Conservation (phyloP, 2,329 filamentous ascomycete species). For the Aureobasidium sp. region DNA sequence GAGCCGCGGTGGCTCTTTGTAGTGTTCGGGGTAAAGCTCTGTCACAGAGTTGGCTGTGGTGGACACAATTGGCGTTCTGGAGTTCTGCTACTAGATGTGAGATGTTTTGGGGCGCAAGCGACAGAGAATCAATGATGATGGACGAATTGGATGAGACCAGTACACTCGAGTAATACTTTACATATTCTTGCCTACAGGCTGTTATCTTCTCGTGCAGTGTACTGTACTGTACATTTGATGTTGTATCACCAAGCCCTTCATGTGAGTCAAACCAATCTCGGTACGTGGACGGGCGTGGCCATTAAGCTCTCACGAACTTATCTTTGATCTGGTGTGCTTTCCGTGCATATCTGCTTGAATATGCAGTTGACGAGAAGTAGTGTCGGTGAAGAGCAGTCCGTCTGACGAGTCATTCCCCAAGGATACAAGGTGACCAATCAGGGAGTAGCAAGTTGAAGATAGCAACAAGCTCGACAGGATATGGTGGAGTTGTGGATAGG, state of each 20-base stretch:
- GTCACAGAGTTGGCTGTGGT: neutral
- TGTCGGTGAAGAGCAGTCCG: neutral
- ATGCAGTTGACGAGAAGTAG: neutral
- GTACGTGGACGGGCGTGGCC: neutral
- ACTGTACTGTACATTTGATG: neutral
- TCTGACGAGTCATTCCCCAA: neutral
- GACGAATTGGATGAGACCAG: constrained; percentile 4
- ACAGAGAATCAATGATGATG: constrained; percentile 2
- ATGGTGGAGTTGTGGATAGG: constrained; percentile 2
- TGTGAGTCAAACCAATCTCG: neutral
- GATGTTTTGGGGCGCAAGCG: constrained; percentile 2
- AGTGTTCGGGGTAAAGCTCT: neutral
- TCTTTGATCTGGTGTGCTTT: neutral
- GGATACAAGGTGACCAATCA: neutral
- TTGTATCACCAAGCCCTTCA: neutral
- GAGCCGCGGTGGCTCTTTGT: neutral
- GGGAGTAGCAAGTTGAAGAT: neutral
- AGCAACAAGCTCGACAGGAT: neutral
- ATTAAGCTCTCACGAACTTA: neutral
- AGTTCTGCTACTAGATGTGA: neutral
- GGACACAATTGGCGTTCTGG: neutral
- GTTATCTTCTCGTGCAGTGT: neutral
- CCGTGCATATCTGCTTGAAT: neutral
- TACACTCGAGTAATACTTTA: constrained; percentile 4
- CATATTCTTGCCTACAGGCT: neutral